A percentile compares a stretch with the other conserved stretches of the same genome.
Conservation (phyloP, 1,284 basidiomycete species). For the Butyriboletus appendiculatus region DNA sequence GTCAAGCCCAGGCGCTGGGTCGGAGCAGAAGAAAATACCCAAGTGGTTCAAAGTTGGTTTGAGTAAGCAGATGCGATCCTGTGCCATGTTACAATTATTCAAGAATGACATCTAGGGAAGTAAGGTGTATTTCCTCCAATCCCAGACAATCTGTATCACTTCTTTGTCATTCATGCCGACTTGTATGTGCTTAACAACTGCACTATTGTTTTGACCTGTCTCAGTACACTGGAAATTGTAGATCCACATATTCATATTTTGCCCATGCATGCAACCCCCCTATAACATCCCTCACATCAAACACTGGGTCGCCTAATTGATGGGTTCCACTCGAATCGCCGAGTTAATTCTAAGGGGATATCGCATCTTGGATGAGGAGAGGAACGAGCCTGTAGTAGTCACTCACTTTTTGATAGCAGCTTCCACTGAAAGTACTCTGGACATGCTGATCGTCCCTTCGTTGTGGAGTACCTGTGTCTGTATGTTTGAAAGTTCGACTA, state of each 20-base stretch:
- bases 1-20: slow-evolving; percentile 22
- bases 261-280: slow-evolving; percentile 84
- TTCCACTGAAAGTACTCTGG: slow-evolving; percentile 85
- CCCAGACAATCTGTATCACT: slow-evolving; percentile 3
- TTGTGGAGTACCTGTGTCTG: slow-evolving; percentile 93
- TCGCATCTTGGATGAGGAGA: slow-evolving; percentile 1
- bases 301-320: slow-evolving; percentile 41
- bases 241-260: slow-evolving; percentile 64
- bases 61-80: slow-evolving; percentile 42
- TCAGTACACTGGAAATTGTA: slow-evolving; percentile 79
- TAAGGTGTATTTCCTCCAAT: slow-evolving; percentile 8
- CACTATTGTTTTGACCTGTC: slow-evolving; percentile 1
- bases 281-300: slow-evolving; percentile 67
- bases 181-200: slow-evolving; percentile 8
- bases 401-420: slow-evolving; percentile 61
- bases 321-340: slow-evolving; percentile 52
- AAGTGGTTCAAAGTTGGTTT: slow-evolving; percentile 68
- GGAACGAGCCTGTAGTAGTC: slow-evolving; percentile 9
- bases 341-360: slow-evolving; percentile 66
- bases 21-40: slow-evolving; percentile 60
- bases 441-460: no score
- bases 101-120: slow-evolving; percentile 22
- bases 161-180: slow-evolving; percentile 2
- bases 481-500: slow-evolving; percentile 90
- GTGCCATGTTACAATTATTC: slow-evolving; percentile 1